Evolutionary conservation across 345 rosid genomes (phyloP).

Genomic region (Carallia brachiata): DNA sequence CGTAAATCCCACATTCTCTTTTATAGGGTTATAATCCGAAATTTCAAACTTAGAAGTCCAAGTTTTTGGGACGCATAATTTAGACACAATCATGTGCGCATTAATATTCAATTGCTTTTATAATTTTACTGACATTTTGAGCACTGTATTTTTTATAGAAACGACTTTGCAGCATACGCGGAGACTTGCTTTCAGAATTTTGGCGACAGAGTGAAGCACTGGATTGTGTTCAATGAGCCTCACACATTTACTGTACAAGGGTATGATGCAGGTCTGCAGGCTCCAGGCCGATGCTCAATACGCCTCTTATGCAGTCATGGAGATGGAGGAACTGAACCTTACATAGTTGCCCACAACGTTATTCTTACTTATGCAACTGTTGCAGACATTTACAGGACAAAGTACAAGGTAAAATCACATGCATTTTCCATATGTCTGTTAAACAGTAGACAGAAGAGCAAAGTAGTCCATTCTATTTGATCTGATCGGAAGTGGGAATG

Average conservation of each 20-base stretch:
- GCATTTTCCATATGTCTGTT: not conserved
- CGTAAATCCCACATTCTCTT: too few species aligned
- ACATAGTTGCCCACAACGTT: conserved; percentile 75
- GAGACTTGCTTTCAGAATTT: conserved; percentile 83
- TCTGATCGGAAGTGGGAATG: too few species aligned
- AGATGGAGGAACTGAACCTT: conserved; percentile 91
- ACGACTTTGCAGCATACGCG: conserved; percentile 71
- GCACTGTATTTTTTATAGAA: conserved; percentile 34
- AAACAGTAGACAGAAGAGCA: not conserved
- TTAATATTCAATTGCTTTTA: not conserved
- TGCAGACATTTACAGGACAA: conserved; percentile 61
- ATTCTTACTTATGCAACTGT: conserved; percentile 67
- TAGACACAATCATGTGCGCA: too few species aligned
- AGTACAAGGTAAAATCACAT: conserved; percentile 53
- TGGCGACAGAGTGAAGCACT: conserved; percentile 89
- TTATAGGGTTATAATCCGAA: too few species aligned
- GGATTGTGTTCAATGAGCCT: conserved; percentile 96
- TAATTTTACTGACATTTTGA: not conserved
- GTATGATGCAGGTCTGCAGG: conserved; percentile 79
- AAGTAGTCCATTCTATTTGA: not conserved
- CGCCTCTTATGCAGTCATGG: conserved; percentile 65
- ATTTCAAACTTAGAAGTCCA: too few species aligned
- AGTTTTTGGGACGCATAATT: too few species aligned
- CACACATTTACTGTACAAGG: conserved; percentile 82
- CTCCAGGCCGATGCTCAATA: conserved; percentile 86